These are phyloP conservation scores for Solanum corneliomulleri DNA, from an alignment of 257 asterid genomes.

Conservation along the genomic window DNA sequence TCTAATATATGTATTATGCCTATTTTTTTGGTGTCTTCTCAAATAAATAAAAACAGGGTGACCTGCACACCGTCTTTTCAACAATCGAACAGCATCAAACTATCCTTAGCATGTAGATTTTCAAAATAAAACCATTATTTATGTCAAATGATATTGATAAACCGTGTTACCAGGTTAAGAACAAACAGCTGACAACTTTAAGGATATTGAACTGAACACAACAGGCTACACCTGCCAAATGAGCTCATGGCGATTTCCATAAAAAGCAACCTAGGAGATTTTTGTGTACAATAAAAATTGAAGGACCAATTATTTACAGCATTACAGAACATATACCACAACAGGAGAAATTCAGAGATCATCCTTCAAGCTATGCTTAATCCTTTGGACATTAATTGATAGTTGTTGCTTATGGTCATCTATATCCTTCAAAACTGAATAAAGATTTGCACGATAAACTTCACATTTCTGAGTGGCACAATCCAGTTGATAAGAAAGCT, in stretches of 20 bases:
- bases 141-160: background rate
- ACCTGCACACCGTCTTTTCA: background rate
- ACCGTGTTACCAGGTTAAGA: background rate
- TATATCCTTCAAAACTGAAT: slow-evolving; percentile 74
- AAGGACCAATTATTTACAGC: background rate
- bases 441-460: slow-evolving; percentile 63
- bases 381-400: slow-evolving; percentile 61
- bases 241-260: background rate
- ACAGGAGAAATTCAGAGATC: slow-evolving; percentile 19
- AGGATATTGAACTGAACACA: background rate
- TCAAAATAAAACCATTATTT: background rate
- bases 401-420: slow-evolving; percentile 82
- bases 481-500: slow-evolving; percentile 54
- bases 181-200: background rate
- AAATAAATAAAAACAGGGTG: background rate
- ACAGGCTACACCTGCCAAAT: background rate
- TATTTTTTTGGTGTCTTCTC: background rate
- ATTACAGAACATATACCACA: slow-evolving; percentile 1
- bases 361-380: slow-evolving; percentile 69
- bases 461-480: slow-evolving; percentile 69
- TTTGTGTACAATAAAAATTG: background rate
- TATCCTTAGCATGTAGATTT: background rate
- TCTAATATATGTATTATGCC: too few relatives aligned
- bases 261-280: background rate
- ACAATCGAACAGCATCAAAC: background rate